Evolutionary conservation across 2,329 filamentous ascomycete genomes (phyloP), one percentile per base, ranked within the genome.

Genomic region (Metarhizium guizhouense): DNA sequence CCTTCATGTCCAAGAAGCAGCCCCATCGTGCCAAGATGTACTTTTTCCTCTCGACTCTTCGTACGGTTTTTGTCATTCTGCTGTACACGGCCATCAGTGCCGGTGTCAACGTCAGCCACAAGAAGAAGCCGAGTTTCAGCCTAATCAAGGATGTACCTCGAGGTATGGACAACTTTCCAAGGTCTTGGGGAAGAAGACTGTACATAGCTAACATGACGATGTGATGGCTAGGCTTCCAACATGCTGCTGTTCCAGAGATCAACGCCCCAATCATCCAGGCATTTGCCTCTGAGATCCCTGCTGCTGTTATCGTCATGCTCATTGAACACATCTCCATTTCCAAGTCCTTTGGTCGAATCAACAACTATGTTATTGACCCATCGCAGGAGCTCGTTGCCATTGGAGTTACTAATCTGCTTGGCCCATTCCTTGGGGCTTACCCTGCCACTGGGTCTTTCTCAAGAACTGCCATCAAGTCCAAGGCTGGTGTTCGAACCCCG

Each of bases 391-490:
- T 92, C 52, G 85, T 92, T 32, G 87, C 86, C 40, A 89, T 91
- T 62, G 87, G 87, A 60, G 80, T 90, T 3, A 83, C 81, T 42
- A 92, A 92, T 66, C 72, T 91, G 38, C 77, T 92, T 10, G 87
- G 85, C 18, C 85, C 88, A 10, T 93, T 94, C 75, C 75, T 93
- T 1, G 88, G 90, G 53, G 90, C 78, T 2, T 96, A 95, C 63
- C 89, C 90, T 4, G 88, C 89, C 0, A 96, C 90, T 11, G 91
- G 90, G 6, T 95, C 90, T 2, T 96, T 96, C 76, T 93, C 88
- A 7, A 84, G 90, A 58, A 95, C 90, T 25, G 91, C 90, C 52
- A 95, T 96, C 76, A 95, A 95, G 72, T 89, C 90, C n/a, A 95
- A 95, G 73, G 89, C 90, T 54, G 90, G 90, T 67, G 90, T 95